Evolutionary conservation across 208 protist genomes (phyloP), one percentile per base, ranked within the genome.

Genomic region (Phytomonas sp.): DNA sequence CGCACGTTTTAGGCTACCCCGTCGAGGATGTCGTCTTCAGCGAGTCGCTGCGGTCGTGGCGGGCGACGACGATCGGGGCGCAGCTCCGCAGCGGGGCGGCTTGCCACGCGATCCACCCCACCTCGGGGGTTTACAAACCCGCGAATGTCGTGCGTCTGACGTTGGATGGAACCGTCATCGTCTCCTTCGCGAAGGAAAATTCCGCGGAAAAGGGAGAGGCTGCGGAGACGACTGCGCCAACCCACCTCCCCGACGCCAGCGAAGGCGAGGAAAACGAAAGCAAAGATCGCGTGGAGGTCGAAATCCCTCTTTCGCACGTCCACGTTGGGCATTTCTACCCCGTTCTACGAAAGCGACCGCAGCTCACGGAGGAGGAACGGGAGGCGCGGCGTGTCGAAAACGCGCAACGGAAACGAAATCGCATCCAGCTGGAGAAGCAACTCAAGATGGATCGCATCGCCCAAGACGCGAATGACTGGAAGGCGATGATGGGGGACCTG

Each of bases 391-490:
- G 80, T n/a, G 69, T 36, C 34, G 78, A 81, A 73, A 79, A 81
- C 32, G 65, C 73, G 28, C 67, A 81, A 31, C 61, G 76, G 53
- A 90, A 91, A 72, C 78, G 77, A 3, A 76, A 88, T 72, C 75
- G 81, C 23, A 62, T 46, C 28, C 77, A 83, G 67, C 66, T 68
- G 73, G 73, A 85, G 73, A 67, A 77, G 23, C 78, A 85, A 53
- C 37, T 71, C 29, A 75, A 75, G 15, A 82, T 79, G 13, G 77
- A 77, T 69, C 71, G 83, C 34, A 74, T 88, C 5, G 81, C 74
- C 23, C 79, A 88, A 66, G 84, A 87, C 56, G 83, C 84, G 26
- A 81, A 82, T 66, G 89, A 92, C 61, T 94, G 89, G 86, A 81
- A 90, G 60, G 29, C 78, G 37, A 63, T 89, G 66, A 80, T 91